A percentile compares a stretch with the other conserved stretches of the same genome.
These are phyloP conservation scores for Pyrus pyrifolia DNA, from an alignment of 306 rosid species.

Conservation along the genomic window DNA sequence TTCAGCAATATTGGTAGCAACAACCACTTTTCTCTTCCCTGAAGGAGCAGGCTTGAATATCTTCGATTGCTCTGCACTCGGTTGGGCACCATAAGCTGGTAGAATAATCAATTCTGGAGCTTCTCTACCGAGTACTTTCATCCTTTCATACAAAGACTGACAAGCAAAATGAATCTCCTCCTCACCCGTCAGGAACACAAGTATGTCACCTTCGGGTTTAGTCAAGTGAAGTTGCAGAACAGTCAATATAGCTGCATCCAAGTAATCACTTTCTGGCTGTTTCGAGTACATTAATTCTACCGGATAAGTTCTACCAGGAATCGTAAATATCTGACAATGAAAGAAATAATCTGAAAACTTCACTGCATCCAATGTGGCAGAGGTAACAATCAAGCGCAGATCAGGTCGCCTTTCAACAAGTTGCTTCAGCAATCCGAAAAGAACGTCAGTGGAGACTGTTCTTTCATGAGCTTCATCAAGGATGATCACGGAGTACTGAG, in stretches of 20 bases:
- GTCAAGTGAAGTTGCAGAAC: slow-evolving; percentile 80
- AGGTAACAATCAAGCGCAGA: slow-evolving; percentile 69
- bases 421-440: slow-evolving; percentile 76
- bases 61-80: slow-evolving; percentile 79
- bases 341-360: slow-evolving; percentile 84
- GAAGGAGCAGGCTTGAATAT: slow-evolving; percentile 88
- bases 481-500: slow-evolving; percentile 80
- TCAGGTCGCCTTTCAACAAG: slow-evolving; percentile 73
- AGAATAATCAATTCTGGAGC: slow-evolving; percentile 74
- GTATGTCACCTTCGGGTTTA: slow-evolving; percentile 88
- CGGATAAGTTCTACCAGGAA: slow-evolving; percentile 88
- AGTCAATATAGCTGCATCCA: slow-evolving; percentile 70
- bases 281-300: slow-evolving; percentile 75
- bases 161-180: slow-evolving; percentile 92
- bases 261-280: slow-evolving; percentile 78
- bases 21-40: slow-evolving; percentile 83
- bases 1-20: slow-evolving; percentile 91
- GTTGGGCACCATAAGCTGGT: slow-evolving; percentile 84
- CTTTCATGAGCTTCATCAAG: slow-evolving; percentile 95
- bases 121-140: slow-evolving; percentile 69
- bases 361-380: slow-evolving; percentile 88
- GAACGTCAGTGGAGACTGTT: slow-evolving; percentile 76
- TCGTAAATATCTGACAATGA: slow-evolving; percentile 62
- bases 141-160: slow-evolving; percentile 75
- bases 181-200: slow-evolving; percentile 89